These are phyloP conservation scores for Penicillium taxi DNA, from an alignment of 495 filamentous ascomycete species.

Conservation along the genomic window DNA sequence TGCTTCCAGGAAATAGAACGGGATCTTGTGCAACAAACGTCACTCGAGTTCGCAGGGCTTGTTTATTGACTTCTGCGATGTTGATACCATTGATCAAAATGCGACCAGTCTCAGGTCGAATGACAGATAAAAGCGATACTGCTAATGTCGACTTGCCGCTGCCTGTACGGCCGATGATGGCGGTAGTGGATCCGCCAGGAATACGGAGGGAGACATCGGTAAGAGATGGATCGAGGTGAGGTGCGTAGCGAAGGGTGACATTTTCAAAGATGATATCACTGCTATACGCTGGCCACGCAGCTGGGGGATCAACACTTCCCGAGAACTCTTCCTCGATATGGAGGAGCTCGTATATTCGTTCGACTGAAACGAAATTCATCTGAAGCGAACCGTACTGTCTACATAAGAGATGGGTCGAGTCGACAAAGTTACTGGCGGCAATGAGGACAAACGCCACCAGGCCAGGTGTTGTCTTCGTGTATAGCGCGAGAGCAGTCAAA, in stretches of 20 bases:
- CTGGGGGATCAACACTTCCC: constrained; percentile 58
- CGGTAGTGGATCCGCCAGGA: constrained; percentile 62
- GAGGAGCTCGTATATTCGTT: constrained; percentile 70
- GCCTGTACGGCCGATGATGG: constrained; percentile 54
- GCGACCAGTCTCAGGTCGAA: constrained; percentile 43
- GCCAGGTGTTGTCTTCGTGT: constrained; percentile 59
- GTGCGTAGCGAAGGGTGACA: constrained; percentile 70
- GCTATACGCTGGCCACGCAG: constrained; percentile 61
- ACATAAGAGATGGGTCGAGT: constrained; percentile 63
- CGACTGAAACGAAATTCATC: constrained; percentile 85
- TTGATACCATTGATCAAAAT: constrained; percentile 55
- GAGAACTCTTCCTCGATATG: constrained; percentile 63
- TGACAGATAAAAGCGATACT: constrained; percentile 52
- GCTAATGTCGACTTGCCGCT: constrained; percentile 63
- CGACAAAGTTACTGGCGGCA: constrained; percentile 44
- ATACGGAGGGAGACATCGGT: constrained; percentile 56
- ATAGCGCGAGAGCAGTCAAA: constrained; percentile 62
- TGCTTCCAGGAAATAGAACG: constrained; percentile 53
- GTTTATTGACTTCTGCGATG: constrained; percentile 50
- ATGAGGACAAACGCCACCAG: constrained; percentile 64
- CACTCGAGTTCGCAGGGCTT: constrained; percentile 50
- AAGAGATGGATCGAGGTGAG: constrained; percentile 62
- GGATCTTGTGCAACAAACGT: constrained; percentile 61
- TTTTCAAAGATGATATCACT: constrained; percentile 68
- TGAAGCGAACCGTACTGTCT: constrained; percentile 70